Evolutionary conservation across 805 yeast species (phyloP).

Genomic region (Wickerhamiella vanderwaltii): DNA sequence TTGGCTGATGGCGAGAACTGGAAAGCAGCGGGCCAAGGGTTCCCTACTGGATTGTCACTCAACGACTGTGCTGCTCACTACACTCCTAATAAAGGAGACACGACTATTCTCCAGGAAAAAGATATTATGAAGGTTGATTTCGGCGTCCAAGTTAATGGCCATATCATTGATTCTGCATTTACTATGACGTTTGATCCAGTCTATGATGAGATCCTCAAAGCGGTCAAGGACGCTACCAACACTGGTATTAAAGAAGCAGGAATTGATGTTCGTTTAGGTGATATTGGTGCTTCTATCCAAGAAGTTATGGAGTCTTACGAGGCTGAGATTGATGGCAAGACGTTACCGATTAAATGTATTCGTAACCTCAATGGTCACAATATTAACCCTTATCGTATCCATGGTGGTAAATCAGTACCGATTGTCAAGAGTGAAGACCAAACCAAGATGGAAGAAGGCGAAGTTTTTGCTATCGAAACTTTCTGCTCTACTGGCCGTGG

Average conservation of each 20-base stretch:
- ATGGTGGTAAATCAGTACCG: slow-evolving; percentile 94
- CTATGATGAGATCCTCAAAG: slow-evolving; percentile 66
- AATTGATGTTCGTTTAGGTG: slow-evolving; percentile 87
- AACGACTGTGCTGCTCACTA: slow-evolving; percentile 96
- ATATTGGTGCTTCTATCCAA: slow-evolving; percentile 90
- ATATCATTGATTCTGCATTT: slow-evolving; percentile 89
- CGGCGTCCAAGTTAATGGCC: slow-evolving; percentile 93
- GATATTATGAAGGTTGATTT: slow-evolving; percentile 96
- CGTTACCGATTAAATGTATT: slow-evolving; percentile 75
- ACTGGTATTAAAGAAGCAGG: slow-evolving; percentile 91
- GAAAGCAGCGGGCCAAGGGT: slow-evolving; percentile 73
- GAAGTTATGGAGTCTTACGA: slow-evolving; percentile 97
- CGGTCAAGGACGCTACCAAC: slow-evolving; percentile 87
- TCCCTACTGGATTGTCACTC: slow-evolving; percentile 93
- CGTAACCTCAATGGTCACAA: slow-evolving; percentile 92
- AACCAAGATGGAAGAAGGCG: slow-evolving; percentile 99
- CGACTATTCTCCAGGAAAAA: slow-evolving; percentile 61
- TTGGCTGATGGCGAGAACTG: slow-evolving; percentile 51
- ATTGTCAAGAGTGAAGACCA: slow-evolving; percentile 85
- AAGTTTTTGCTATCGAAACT: slow-evolving; percentile 94
- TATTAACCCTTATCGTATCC: slow-evolving; percentile 72
- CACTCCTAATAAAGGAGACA: slow-evolving; percentile 94
- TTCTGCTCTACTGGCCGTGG: slow-evolving; percentile 97
- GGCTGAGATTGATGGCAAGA: slow-evolving; percentile 77
- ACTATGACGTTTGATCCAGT: slow-evolving; percentile 64